Evolutionary conservation across 2,329 filamentous ascomycete genomes (phyloP).

Genomic region (Calonectria leucothoes): DNA sequence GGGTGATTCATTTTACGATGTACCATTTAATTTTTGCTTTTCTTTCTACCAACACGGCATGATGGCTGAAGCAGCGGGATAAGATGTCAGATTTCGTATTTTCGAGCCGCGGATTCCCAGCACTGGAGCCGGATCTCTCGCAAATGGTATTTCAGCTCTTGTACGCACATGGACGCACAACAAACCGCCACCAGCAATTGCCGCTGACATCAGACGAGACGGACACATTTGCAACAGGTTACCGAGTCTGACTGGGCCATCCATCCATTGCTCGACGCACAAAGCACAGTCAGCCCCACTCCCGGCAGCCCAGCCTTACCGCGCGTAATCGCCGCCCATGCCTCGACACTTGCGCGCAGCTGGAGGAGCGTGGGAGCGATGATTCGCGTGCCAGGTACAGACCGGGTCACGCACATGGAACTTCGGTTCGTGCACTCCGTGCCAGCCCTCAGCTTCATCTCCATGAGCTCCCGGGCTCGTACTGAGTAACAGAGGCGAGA

Average conservation of each 20-base stretch:
- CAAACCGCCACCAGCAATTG: neutral
- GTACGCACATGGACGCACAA: neutral
- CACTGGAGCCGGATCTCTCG: neutral
- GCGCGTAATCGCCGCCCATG: neutral
- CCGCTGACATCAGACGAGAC: slow-evolving; percentile 7
- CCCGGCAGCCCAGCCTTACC: neutral
- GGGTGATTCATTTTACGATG: neutral
- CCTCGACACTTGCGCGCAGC: neutral
- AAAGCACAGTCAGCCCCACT: neutral
- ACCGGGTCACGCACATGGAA: neutral
- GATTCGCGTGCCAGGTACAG: neutral
- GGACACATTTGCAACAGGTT: neutral
- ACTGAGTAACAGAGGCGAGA: neutral
- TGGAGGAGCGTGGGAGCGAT: neutral
- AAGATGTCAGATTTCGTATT: neutral
- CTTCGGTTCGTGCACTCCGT: neutral
- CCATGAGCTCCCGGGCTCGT: neutral
- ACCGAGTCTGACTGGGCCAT: neutral
- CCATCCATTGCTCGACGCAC: neutral
- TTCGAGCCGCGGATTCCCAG: neutral
- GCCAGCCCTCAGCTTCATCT: neutral
- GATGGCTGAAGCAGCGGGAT: neutral
- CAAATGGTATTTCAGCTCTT: neutral
- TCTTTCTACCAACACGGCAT: neutral
- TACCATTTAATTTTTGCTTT: neutral